These are phyloP conservation scores for Colletotrichum siamense DNA, from an alignment of 2,329 filamentous ascomycete species.

Conservation along the genomic window DNA sequence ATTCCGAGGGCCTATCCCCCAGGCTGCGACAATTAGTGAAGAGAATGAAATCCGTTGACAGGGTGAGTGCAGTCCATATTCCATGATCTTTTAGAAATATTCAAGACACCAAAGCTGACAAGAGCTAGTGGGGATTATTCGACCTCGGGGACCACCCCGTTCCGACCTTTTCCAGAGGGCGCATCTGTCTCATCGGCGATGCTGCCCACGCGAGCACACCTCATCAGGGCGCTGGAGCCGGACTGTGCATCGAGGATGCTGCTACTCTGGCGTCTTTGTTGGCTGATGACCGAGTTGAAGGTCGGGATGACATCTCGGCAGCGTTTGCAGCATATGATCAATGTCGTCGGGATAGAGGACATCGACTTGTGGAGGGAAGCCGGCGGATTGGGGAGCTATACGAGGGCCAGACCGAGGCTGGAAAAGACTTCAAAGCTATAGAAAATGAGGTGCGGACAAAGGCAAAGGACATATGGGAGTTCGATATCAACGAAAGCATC, in stretches of 20 bases:
- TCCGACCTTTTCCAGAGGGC: conserved; percentile 44
- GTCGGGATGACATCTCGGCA: conserved; percentile 37
- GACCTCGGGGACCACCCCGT: conserved; percentile 50
- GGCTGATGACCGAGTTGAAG: conserved; percentile 40
- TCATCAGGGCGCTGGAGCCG: conserved; percentile 63
- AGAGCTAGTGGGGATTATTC: conserved; percentile 48
- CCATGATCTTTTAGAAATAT: no score
- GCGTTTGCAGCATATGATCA: conserved; percentile 58
- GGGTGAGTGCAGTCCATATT: background rate
- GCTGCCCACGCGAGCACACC: conserved; percentile 69
- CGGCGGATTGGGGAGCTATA: conserved; percentile 48
- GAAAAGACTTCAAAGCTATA: background rate
- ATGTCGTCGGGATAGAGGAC: conserved; percentile 50
- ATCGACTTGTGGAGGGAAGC: conserved; percentile 56
- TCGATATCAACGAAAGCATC: background rate
- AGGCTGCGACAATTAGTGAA: background rate
- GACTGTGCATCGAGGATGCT: conserved; percentile 62
- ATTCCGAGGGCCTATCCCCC: background rate
- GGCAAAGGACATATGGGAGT: background rate
- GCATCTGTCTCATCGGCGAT: conserved; percentile 61
- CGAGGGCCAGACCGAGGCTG: conserved; percentile 42
- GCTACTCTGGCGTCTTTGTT: conserved; percentile 51
- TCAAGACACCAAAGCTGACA: background rate
- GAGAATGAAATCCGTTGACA: background rate
- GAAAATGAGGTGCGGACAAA: background rate